Base-by-base conservation (phyloP, 208 protist species). In the Trypanosoma vivax region DNA sequence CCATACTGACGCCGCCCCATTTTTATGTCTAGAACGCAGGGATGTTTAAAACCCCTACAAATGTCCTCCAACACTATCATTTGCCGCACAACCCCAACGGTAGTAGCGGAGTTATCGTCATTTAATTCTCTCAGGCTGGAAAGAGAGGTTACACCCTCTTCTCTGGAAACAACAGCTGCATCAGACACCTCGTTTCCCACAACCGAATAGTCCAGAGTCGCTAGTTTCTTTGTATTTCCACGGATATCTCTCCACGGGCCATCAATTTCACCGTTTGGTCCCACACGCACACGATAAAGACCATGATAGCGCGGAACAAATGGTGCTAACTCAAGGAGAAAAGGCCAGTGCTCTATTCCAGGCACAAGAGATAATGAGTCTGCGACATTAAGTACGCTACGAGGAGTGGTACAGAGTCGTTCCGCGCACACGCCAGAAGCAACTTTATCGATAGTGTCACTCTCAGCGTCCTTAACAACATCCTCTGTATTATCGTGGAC, bases 1-100 rank as follows among this genome's bases (percentile, higher is more conserved):
- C 86, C 86, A 48, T 90, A 90, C 70, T 93, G 86, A 1, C 86
- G 73, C 21, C 59, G 69, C 21, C 86, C 86, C 79, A 93, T 93
- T 65, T 93, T 93, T 9, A 90, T 70, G 50, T 93, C 86, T 42
- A 93, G 62, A 31, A 93, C 74, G 43, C 86, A 93, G 0, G 81
- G 82, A 16, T 60, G 73, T 9, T 39, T 50, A 49, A 93, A 90
- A 50, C 72, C 68, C 52, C 77, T 76, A 73, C 86, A 90, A 18
- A 90, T 70, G 42, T 93, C 80, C 65, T 93, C 81, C 11, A 93
- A 64, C 29, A 76, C 73, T 41, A 90, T 86, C 79, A 93, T 85
- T 27, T 79, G 61, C 27, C 52, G 33, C 1, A 57, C 9, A 0
- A 11, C 5, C 31, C 11, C 46, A 50, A 6, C 58, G 34, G n/a